Percentiles rank a stretch among this genome's conserved stretches.
Evolutionary conservation across 768 basidiomycete species (phyloP).

Genomic region (Mycena polygramma): DNA sequence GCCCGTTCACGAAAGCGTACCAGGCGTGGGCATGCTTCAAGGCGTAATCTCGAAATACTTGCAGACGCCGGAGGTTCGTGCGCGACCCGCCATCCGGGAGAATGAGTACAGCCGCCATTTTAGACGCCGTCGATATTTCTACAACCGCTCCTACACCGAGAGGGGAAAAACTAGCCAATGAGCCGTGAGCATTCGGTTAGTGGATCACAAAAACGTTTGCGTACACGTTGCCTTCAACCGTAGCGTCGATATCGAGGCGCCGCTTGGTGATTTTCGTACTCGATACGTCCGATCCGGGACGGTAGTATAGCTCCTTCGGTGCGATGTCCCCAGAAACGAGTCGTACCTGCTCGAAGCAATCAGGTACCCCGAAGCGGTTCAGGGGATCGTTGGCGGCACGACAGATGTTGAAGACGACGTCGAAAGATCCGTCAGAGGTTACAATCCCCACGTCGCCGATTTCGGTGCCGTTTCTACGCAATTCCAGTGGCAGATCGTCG

Average conservation of each 20-base stretch:
- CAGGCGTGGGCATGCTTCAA: conserved; percentile 25
- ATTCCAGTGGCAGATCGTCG: conserved; percentile 19
- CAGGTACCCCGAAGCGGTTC: conserved; percentile 32
- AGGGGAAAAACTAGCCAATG: not conserved
- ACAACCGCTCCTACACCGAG: conserved; percentile 15
- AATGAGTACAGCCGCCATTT: conserved; percentile 23
- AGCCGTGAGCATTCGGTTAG: not conserved
- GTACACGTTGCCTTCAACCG: conserved; percentile 14
- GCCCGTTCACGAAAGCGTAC: conserved; percentile 29
- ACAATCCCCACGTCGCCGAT: conserved; percentile 38
- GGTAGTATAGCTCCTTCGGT: not conserved
- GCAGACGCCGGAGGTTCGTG: conserved; percentile 2
- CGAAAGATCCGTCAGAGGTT: conserved; percentile 33
- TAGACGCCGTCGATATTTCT: conserved; percentile 19
- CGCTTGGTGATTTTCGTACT: conserved; percentile 18
- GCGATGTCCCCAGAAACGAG: conserved; percentile 12
- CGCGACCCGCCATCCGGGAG: conserved; percentile 33
- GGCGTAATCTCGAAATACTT: conserved; percentile 25
- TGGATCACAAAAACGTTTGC: not conserved
- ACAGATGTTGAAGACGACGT: conserved; percentile 37
- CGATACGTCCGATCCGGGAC: conserved; percentile 20
- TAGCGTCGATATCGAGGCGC: conserved; percentile 14
- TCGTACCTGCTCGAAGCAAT: conserved; percentile 26
- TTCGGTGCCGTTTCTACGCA: conserved; percentile 1
- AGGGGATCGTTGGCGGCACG: conserved; percentile 25